A percentile compares a stretch with the other conserved stretches of the same genome.
Conservation (phyloP, 2,329 filamentous ascomycete species). For the Phaeosphaeriaceae sp. region DNA sequence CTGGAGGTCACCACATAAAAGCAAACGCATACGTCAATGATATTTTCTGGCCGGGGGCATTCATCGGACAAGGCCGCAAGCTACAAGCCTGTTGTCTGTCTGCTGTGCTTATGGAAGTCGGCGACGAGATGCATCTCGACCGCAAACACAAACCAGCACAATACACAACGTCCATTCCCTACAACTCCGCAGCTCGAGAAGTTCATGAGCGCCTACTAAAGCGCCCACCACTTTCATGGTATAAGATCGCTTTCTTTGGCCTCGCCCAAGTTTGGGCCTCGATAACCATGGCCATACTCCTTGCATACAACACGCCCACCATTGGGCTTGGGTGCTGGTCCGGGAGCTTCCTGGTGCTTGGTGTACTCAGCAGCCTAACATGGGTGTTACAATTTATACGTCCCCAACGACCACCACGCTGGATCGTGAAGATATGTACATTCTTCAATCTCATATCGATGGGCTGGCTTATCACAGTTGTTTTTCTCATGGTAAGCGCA, state of each 20-base stretch:
- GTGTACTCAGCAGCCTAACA: background rate
- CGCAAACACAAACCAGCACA: background rate
- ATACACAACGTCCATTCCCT: background rate
- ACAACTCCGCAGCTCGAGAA: background rate
- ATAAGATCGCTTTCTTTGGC: background rate
- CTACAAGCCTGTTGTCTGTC: background rate
- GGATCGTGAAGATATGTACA: background rate
- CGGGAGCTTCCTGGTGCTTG: background rate
- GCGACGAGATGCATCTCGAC: background rate
- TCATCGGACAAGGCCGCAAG: background rate
- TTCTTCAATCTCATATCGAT: background rate
- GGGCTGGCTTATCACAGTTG: background rate
- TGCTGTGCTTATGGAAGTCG: background rate
- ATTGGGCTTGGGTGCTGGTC: background rate
- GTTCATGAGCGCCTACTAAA: background rate
- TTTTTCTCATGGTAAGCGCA: background rate
- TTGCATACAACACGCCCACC: background rate
- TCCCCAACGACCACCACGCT: background rate
- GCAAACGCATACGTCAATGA: background rate
- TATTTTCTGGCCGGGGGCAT: background rate
- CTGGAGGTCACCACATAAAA: background rate
- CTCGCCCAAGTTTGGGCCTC: background rate
- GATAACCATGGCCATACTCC: background rate
- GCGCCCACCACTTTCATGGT: background rate
- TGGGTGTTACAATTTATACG: background rate